phyloP scores from a whole-genome alignment of 306 rosid genomes.

The Lathyrus aphaca region DNA sequence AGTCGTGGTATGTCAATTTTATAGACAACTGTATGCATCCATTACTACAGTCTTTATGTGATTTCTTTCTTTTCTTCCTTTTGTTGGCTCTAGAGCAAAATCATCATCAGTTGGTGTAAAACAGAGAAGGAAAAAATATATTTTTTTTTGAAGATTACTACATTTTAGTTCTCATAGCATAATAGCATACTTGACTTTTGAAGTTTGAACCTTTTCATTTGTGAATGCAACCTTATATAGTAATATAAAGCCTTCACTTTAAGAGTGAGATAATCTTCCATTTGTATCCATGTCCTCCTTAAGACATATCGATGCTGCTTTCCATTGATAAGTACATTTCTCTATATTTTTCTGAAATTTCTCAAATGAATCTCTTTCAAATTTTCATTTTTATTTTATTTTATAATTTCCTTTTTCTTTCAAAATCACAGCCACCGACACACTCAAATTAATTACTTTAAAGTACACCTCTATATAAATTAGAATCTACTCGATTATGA shows the following conservation, averaged over 20 bases:
- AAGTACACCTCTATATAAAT: neutral
- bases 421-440: neutral
- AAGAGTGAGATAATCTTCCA: neutral
- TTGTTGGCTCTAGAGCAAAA: slow-evolving; percentile 20
- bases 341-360: neutral
- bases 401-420: neutral
- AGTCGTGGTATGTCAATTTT: slow-evolving; percentile 93
- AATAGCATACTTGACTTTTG: slow-evolving; percentile 1
- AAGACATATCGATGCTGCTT: neutral
- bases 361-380: neutral
- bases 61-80: slow-evolving; percentile 21
- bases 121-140: neutral
- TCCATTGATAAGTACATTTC: neutral
- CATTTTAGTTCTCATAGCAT: slow-evolving; percentile 6
- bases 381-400: neutral
- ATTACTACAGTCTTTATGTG: slow-evolving; percentile 1
- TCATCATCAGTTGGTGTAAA: neutral
- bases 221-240: slow-evolving; percentile 1
- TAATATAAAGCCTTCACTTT: neutral
- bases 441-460: neutral
- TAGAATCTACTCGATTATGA: neutral
- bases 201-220: slow-evolving; percentile 27
- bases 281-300: neutral
- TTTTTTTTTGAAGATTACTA: neutral
- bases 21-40: neutral